These are phyloP conservation scores for Aspergillus affinis DNA, from an alignment of 495 filamentous ascomycete species.

Conservation along the genomic window DNA sequence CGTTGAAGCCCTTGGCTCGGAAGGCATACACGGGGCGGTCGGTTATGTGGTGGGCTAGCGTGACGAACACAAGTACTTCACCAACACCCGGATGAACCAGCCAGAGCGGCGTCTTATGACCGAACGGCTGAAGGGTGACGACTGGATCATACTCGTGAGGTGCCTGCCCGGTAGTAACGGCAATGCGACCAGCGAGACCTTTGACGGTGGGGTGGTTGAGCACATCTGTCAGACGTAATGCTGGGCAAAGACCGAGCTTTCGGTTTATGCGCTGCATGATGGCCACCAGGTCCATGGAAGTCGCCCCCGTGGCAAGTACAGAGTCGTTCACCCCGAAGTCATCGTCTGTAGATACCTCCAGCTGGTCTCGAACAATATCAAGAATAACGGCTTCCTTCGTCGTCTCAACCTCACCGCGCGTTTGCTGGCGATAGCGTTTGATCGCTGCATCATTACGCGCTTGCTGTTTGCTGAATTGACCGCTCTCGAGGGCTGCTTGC, in stretches of 20 bases:
- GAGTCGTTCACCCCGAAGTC: neutral
- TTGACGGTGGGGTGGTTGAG: slow-evolving; percentile 39
- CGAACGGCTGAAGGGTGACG: slow-evolving; percentile 40
- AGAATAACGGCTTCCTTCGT: neutral
- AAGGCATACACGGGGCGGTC: slow-evolving; percentile 56
- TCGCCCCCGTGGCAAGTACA: neutral
- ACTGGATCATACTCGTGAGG: slow-evolving; percentile 47
- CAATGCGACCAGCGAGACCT: slow-evolving; percentile 19
- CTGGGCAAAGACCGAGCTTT: neutral
- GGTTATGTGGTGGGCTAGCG: slow-evolving; percentile 41
- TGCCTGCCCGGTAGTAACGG: slow-evolving; percentile 19
- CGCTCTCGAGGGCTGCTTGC: slow-evolving; percentile 12
- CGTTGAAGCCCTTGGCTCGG: slow-evolving; percentile 52
- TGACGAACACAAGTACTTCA: slow-evolving; percentile 57
- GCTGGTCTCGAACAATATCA: slow-evolving; percentile 1
- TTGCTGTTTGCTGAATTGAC: slow-evolving; percentile 10
- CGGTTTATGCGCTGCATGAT: neutral
- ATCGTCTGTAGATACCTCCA: neutral
- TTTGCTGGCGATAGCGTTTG: neutral
- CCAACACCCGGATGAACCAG: slow-evolving; percentile 58
- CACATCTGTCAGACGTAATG: slow-evolving; percentile 12
- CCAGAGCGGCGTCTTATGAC: slow-evolving; percentile 49
- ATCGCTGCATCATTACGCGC: slow-evolving; percentile 26
- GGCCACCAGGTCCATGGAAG: neutral
- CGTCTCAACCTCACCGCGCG: neutral